Conservation (phyloP, 768 basidiomycete species). For the Lactarius evosmus region DNA sequence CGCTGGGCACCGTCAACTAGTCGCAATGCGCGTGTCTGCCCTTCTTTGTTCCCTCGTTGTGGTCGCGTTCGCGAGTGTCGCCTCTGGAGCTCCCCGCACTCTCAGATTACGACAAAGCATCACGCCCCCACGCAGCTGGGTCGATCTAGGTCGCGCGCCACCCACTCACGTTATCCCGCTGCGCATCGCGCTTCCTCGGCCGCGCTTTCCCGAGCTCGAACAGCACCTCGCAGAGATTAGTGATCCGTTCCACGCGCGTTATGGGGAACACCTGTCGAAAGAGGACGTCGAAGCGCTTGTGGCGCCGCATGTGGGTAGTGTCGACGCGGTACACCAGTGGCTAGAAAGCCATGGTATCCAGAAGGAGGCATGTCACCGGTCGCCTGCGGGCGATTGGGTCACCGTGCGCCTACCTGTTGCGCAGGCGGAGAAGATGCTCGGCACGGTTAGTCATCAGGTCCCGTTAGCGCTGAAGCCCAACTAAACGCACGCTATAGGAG, state of each 20-base stretch:
- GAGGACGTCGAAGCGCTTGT: slow-evolving; percentile 56
- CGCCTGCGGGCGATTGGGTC: slow-evolving; percentile 63
- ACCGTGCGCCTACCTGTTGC: slow-evolving; percentile 50
- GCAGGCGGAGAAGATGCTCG: slow-evolving; percentile 58
- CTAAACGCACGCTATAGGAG: slow-evolving; percentile 36
- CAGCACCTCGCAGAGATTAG: slow-evolving; percentile 30
- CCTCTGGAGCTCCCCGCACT: background rate
- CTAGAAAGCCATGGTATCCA: slow-evolving; percentile 48
- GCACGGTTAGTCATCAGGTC: slow-evolving; percentile 41
- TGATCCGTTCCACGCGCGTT: slow-evolving; percentile 30
- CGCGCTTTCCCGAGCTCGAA: slow-evolving; percentile 30
- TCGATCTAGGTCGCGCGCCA: slow-evolving; percentile 41
- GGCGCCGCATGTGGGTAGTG: slow-evolving; percentile 49
- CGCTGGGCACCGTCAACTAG: background rate
- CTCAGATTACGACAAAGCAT: slow-evolving; percentile 46
- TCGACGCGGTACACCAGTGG: slow-evolving; percentile 53
- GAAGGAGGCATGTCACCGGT: slow-evolving; percentile 46
- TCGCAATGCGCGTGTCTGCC: background rate
- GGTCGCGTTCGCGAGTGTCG: background rate
- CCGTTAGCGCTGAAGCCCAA: background rate
- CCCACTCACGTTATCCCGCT: slow-evolving; percentile 48
- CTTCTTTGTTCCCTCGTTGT: background rate
- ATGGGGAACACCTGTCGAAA: slow-evolving; percentile 45
- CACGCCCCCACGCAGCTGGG: slow-evolving; percentile 49
- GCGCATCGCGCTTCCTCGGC: slow-evolving; percentile 36